Conservation (phyloP, 2,329 filamentous ascomycete species). For the Fusarium sp. region DNA sequence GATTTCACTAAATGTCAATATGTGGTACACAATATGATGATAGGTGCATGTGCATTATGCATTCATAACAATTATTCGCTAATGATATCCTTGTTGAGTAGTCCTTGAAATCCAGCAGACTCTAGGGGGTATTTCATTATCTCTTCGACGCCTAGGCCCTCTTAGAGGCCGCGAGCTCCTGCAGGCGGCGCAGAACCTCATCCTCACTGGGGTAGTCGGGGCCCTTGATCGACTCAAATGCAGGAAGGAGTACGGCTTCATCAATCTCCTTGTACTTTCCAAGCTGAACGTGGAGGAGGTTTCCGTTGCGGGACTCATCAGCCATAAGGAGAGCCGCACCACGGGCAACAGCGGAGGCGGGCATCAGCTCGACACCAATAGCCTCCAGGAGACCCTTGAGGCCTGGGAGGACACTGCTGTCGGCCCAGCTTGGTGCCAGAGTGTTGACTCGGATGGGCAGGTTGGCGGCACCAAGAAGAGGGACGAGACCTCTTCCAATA, state of each 20-base stretch:
- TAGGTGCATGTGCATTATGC: neutral
- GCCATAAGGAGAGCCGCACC: constrained; percentile 63
- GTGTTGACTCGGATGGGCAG: constrained; percentile 67
- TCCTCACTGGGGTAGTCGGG: constrained; percentile 52
- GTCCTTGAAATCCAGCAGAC: neutral
- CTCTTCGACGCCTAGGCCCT: neutral
- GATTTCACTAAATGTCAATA: neutral
- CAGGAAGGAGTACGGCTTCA: constrained; percentile 54
- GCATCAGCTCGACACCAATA: constrained; percentile 58
- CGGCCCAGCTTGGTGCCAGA: constrained; percentile 67
- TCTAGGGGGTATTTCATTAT: neutral
- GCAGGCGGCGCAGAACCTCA: constrained; percentile 47
- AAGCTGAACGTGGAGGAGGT: constrained; percentile 63
- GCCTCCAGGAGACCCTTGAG: constrained; percentile 52
- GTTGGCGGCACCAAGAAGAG: constrained; percentile 50
- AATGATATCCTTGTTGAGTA: neutral
- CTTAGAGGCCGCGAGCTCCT: neutral
- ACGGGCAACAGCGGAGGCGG: constrained; percentile 60
- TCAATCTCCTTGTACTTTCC: constrained; percentile 67
- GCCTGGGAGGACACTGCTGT: constrained; percentile 59
- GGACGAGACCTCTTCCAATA: constrained; percentile 61
- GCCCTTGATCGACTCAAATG: constrained; percentile 49
- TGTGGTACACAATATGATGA: neutral
- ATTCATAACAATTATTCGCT: neutral
- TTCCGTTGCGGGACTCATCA: constrained; percentile 60